Percentiles rank a stretch among this genome's conserved stretches.
Conservation (phyloP, 805 yeast species). For the Metschnikowia santaceciliae region DNA sequence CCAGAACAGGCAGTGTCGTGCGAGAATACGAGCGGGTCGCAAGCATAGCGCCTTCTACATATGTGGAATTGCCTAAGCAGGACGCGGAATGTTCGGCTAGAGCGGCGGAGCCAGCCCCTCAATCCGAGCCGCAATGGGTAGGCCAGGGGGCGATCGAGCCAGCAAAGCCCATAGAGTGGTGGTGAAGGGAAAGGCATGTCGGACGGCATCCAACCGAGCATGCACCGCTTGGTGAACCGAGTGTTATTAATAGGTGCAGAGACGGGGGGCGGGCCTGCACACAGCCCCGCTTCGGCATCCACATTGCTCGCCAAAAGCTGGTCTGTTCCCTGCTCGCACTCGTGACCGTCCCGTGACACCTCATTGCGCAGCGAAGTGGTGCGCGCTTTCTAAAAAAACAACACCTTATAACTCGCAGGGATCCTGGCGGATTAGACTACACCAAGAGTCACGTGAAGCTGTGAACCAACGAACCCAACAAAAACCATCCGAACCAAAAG, state of each 20-base stretch:
- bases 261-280: neutral
- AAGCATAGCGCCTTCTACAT: constrained; percentile 1
- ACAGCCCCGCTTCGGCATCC: neutral
- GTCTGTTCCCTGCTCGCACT: neutral
- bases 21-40: constrained; percentile 3
- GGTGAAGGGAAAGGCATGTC: too few species aligned
- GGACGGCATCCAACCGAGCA: too few species aligned
- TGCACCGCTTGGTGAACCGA: too few species aligned
- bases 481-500: too few species aligned
- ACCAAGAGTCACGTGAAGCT: constrained; percentile 2
- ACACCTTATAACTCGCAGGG: constrained; percentile 4
- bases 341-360: constrained; percentile 4
- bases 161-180: neutral
- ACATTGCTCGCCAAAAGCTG: constrained; percentile 1
- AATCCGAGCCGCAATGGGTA: too few species aligned
- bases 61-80: neutral
- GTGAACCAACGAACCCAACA: too few species aligned
- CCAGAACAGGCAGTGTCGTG: neutral
- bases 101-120: neutral
- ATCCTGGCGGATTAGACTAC: neutral
- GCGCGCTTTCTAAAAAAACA: constrained; percentile 2
- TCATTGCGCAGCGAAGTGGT: constrained; percentile 1
- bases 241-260: too few species aligned
- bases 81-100: constrained; percentile 2
- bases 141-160: neutral